A percentile compares a stretch with the other conserved stretches of the same genome.
Conservation (phyloP, 2,329 filamentous ascomycete genomes). For the Colletotrichum acutatum region DNA sequence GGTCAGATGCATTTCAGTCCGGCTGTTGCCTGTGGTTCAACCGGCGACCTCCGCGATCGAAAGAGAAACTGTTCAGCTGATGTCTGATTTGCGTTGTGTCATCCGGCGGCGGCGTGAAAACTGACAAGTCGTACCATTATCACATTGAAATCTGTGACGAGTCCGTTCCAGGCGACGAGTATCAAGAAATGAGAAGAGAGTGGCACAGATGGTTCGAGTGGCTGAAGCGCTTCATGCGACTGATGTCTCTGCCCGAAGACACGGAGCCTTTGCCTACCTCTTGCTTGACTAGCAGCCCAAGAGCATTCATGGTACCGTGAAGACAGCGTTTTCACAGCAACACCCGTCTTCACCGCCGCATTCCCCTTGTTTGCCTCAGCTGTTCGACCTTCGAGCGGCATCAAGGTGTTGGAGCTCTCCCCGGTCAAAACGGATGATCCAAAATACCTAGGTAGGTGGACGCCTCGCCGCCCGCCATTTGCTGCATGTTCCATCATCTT, state of each 20-base stretch:
- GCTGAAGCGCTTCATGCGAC: constrained; percentile 21
- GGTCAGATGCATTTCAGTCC: background rate
- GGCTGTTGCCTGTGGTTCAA: too few relatives aligned
- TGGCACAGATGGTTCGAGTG: constrained; percentile 21
- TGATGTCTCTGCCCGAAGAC: background rate
- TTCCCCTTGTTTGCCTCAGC: background rate
- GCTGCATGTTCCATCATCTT: constrained; percentile 16
- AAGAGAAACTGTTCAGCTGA: background rate
- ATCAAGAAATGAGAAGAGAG: background rate
- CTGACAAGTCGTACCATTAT: constrained; percentile 9
- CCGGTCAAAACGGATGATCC: background rate
- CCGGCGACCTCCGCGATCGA: constrained; percentile 5
- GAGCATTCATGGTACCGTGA: background rate
- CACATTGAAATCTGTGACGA: constrained; percentile 5
- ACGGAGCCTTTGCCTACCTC: background rate
- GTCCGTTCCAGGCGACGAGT: constrained; percentile 14
- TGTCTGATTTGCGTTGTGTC: background rate
- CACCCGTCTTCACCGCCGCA: background rate
- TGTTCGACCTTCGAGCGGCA: background rate
- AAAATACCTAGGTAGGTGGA: background rate
- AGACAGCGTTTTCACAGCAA: background rate
- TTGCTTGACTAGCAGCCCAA: constrained; percentile 16
- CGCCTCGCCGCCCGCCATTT: constrained; percentile 14
- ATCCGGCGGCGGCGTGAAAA: background rate
- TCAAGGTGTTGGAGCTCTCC: background rate